Percentiles rank a stretch among this genome's conserved stretches.
phyloP scores from a whole-genome alignment of 1,139 yeast genomes.

The Blastobotrys malaysiensis region DNA sequence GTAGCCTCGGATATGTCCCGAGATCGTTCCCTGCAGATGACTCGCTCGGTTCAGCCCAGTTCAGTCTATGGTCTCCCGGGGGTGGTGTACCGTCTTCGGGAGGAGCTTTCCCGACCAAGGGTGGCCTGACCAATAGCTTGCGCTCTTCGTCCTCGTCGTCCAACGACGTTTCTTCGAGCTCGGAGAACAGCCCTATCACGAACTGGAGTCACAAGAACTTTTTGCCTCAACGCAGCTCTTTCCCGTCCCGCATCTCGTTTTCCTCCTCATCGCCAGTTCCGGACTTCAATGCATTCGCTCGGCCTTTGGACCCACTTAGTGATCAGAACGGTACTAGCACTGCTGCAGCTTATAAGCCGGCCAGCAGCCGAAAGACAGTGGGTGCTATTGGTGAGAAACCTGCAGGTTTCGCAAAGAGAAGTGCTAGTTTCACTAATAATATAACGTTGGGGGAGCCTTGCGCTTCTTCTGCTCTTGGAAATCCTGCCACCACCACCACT shows the following conservation, averaged over 20 bases:
- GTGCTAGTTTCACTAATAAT: not conserved
- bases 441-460: not conserved
- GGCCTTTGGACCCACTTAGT: not conserved
- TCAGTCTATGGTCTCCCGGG: not conserved
- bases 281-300: not conserved
- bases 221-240: not conserved
- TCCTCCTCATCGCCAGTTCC: not conserved
- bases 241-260: not conserved
- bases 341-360: not conserved
- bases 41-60: not conserved
- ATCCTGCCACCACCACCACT: not conserved
- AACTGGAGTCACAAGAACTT: not conserved
- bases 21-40: not conserved
- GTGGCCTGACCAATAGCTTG: not conserved
- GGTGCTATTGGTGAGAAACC: not conserved
- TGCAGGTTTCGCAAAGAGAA: not conserved
- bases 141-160: not conserved
- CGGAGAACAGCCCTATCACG: not conserved
- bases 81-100: too few species aligned
- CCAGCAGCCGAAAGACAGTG: not conserved
- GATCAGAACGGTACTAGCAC: not conserved
- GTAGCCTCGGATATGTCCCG: not conserved
- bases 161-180: not conserved
- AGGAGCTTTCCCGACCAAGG: not conserved
- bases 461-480: not conserved